These are phyloP conservation scores for Talaromyces atroroseus DNA, from an alignment of 2,329 filamentous ascomycete genomes.

Conservation along the genomic window DNA sequence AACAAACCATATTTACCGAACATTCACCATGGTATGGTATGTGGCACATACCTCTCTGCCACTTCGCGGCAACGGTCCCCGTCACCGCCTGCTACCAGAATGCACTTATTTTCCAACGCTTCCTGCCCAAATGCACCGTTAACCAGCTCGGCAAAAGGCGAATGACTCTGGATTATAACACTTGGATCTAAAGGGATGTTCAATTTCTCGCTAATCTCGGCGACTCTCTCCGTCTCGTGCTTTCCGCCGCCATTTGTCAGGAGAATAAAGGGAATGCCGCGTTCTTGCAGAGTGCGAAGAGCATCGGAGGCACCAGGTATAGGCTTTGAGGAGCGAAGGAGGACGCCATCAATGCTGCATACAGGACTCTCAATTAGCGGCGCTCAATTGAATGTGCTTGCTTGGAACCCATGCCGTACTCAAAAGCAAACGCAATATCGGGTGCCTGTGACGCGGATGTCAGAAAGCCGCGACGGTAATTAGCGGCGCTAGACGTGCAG, in stretches of 20 bases:
- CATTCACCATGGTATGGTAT: not conserved
- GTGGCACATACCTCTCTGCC: conserved; percentile 54
- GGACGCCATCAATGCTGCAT: conserved; percentile 81
- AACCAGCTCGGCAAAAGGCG: conserved; percentile 71
- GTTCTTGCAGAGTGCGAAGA: conserved; percentile 64
- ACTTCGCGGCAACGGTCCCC: conserved; percentile 64
- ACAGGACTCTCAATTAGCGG: conserved; percentile 4
- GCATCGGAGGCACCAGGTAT: conserved; percentile 73
- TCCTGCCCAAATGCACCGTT: conserved; percentile 51
- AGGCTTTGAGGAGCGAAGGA: conserved; percentile 72
- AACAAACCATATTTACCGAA: too few relatives aligned
- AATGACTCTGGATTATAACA: conserved; percentile 85
- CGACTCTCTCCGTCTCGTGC: conserved; percentile 67
- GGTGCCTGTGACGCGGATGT: conserved; percentile 28
- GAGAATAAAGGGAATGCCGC: conserved; percentile 84
- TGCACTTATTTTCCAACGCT: conserved; percentile 57
- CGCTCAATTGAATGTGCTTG: not conserved
- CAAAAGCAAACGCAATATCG: conserved; percentile 43
- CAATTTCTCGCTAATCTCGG: conserved; percentile 63
- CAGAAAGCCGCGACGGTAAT: conserved; percentile 22
- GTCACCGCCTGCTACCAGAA: conserved; percentile 68
- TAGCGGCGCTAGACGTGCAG: not conserved
- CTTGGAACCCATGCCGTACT: conserved; percentile 28
- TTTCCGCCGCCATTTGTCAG: conserved; percentile 94
- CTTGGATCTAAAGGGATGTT: conserved; percentile 58